Evolutionary conservation across 768 basidiomycete genomes (phyloP).

Genomic region (Xerocomellus amylosporus): DNA sequence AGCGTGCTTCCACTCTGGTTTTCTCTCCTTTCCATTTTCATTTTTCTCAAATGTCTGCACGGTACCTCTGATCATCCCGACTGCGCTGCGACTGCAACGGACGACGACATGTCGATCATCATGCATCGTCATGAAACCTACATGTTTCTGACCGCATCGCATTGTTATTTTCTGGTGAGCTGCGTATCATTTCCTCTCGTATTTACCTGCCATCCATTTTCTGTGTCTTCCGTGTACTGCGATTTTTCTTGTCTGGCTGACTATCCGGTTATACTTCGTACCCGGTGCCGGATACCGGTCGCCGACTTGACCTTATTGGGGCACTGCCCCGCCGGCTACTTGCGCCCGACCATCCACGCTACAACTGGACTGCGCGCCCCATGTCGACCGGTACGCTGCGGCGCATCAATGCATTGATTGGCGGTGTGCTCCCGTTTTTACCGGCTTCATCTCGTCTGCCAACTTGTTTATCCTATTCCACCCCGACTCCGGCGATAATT

Average conservation of each 20-base stretch:
- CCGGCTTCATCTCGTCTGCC: conserved; percentile 5
- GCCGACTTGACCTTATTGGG: background rate
- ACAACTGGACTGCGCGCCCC: background rate
- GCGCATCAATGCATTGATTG: conserved; percentile 10
- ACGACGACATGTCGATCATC: background rate
- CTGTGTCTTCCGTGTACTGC: background rate
- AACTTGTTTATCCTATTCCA: background rate
- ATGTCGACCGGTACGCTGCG: conserved; percentile 5
- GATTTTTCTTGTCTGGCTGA: background rate
- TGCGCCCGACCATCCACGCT: background rate
- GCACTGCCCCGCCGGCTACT: conserved; percentile 18
- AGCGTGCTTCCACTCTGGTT: background rate
- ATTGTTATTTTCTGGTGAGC: conserved; percentile 1
- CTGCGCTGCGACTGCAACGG: background rate
- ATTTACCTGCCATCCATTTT: background rate
- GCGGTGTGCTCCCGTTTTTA: conserved; percentile 5
- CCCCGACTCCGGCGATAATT: conserved; percentile 1
- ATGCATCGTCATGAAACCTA: background rate
- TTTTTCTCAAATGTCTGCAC: background rate
- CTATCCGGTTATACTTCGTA: conserved; percentile 7
- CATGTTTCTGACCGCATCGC: background rate
- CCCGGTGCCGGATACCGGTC: conserved; percentile 12
- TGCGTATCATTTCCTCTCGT: background rate
- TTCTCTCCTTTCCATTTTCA: background rate
- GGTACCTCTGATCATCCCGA: background rate